Evolutionary conservation across 352 stramenopile genomes (phyloP).

Genomic region (Phytopythium mirpurense): DNA sequence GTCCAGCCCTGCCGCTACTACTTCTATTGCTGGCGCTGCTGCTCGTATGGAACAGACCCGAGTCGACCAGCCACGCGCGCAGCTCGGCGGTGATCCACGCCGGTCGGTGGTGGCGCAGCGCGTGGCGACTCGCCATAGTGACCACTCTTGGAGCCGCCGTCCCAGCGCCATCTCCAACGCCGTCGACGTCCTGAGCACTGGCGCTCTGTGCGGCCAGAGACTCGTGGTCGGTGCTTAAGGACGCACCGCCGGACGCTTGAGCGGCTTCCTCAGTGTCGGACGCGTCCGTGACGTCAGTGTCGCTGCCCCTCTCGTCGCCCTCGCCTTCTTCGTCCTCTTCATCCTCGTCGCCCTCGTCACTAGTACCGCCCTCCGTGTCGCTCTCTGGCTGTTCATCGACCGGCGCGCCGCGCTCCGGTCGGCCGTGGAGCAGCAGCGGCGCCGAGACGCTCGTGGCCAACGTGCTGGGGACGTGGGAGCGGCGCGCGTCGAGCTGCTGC

Average conservation of each 20-base stretch:
- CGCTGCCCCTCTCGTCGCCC: background rate
- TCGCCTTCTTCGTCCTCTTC: constrained; percentile 5
- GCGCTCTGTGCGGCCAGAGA: too few relatives aligned
- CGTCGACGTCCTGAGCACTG: too few relatives aligned
- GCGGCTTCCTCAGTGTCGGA: background rate
- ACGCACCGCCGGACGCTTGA: background rate
- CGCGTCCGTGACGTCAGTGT: background rate
- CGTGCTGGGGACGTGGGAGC: too few relatives aligned
- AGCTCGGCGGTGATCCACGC: constrained; percentile 64
- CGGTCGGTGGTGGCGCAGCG: constrained; percentile 35
- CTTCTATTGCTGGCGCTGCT: too few relatives aligned
- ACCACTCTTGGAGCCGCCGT: too few relatives aligned
- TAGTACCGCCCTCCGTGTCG: constrained; percentile 4
- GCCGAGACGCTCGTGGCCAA: background rate
- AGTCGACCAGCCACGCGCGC: constrained; percentile 35
- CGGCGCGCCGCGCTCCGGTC: too few relatives aligned
- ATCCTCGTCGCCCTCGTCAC: constrained; percentile 9
- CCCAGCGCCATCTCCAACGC: too few relatives aligned
- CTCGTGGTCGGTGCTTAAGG: too few relatives aligned
- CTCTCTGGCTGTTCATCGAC: constrained; percentile 8
- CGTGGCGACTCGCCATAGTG: background rate
- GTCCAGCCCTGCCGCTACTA: too few relatives aligned
- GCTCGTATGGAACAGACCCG: constrained; percentile 41
- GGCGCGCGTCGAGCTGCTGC: background rate
- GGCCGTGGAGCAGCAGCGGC: too few relatives aligned